A percentile compares a stretch with the other conserved stretches of the same genome.
phyloP scores from a whole-genome alignment of 2,329 filamentous ascomycete species.

The Fusarium anguioides region DNA sequence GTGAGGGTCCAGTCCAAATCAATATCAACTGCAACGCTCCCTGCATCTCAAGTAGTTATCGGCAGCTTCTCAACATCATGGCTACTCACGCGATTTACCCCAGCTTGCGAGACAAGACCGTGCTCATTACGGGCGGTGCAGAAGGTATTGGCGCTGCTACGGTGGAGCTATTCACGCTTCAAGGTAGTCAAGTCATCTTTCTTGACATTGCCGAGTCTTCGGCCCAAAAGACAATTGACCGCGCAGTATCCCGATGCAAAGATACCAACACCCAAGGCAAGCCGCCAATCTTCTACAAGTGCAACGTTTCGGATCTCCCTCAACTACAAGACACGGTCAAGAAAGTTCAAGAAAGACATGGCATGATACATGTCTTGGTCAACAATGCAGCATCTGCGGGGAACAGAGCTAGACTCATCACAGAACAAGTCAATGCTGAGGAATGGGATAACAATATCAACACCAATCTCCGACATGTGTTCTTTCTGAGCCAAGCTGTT shows the following conservation, averaged over 20 bases:
- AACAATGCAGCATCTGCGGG: constrained; percentile 77
- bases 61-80: not conserved
- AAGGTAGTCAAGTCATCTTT: constrained; percentile 59
- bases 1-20: not conserved
- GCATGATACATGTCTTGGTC: constrained; percentile 77
- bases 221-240: constrained; percentile 43
- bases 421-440: constrained; percentile 52
- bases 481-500: constrained; percentile 79
- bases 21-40: too few relatives aligned
- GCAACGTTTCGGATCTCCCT: constrained; percentile 55
- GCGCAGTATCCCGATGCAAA: constrained; percentile 24
- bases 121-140: constrained; percentile 60
- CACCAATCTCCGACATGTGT: constrained; percentile 57
- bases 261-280: constrained; percentile 16
- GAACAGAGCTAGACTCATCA: constrained; percentile 43
- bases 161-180: constrained; percentile 57
- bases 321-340: constrained; percentile 49
- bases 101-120: constrained; percentile 53
- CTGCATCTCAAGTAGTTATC: too few relatives aligned
- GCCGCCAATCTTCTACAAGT: constrained; percentile 54
- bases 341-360: constrained; percentile 45
- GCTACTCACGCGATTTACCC: constrained; percentile 53
- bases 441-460: constrained; percentile 57
- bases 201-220: constrained; percentile 53
- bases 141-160: constrained; percentile 59